Conservation (phyloP, 768 basidiomycete genomes). For the Leccinum uliginosum region DNA sequence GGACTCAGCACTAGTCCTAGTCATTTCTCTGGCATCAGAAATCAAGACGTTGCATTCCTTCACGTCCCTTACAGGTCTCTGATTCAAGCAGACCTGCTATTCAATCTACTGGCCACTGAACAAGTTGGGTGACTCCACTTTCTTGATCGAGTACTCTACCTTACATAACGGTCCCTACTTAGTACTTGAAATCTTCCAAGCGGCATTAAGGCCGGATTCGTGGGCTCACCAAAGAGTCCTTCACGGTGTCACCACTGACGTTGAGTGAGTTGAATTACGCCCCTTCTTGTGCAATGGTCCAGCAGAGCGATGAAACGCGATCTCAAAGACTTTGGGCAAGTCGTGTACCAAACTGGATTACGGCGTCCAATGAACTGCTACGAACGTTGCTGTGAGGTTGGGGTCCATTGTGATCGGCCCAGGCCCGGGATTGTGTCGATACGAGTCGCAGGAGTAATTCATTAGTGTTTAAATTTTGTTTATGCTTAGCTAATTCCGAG, state of each 20-base stretch:
- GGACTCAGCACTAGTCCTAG: conserved; percentile 30
- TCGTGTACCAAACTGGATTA: too few relatives aligned
- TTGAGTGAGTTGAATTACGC: conserved; percentile 22
- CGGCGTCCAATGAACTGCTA: too few relatives aligned
- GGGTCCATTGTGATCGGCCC: too few relatives aligned
- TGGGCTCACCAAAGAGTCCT: conserved; percentile 28
- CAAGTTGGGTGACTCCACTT: conserved; percentile 42
- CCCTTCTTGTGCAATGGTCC: neutral
- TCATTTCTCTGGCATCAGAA: conserved; percentile 66
- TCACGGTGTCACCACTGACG: conserved; percentile 16
- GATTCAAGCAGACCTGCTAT: conserved; percentile 76
- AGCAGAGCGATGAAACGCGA: conserved; percentile 57
- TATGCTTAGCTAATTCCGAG: too few relatives aligned
- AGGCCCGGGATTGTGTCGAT: too few relatives aligned
- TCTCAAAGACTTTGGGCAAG: neutral
- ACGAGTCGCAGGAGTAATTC: too few relatives aligned
- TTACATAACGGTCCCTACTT: neutral
- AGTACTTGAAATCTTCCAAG: conserved; percentile 37
- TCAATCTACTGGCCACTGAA: conserved; percentile 78
- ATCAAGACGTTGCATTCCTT: conserved; percentile 82
- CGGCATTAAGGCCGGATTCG: conserved; percentile 26
- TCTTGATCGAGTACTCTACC: neutral
- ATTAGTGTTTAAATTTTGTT: too few relatives aligned
- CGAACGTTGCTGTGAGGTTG: too few relatives aligned
- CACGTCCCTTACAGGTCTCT: conserved; percentile 68